Evolutionary conservation across 345 rosid genomes (phyloP).

Genomic region (Eucalyptus pauciflora): DNA sequence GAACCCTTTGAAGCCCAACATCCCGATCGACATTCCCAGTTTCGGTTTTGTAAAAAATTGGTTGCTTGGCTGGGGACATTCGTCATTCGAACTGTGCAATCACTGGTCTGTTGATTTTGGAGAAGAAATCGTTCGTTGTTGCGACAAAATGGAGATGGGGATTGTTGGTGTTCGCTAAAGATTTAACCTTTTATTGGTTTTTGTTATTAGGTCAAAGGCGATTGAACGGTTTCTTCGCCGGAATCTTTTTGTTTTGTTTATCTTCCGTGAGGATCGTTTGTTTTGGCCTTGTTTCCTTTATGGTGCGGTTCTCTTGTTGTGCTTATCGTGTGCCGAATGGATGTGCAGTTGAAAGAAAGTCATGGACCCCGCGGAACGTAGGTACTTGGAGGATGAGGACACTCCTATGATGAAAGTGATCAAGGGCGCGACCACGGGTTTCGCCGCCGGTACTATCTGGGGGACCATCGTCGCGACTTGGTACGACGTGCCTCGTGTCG

Average conservation of each 20-base stretch:
- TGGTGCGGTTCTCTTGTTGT: neutral
- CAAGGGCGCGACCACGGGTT: constrained; percentile 78
- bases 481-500: constrained; percentile 96
- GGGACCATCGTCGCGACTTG: constrained; percentile 88
- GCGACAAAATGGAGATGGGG: neutral
- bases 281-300: neutral
- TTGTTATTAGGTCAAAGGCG: neutral
- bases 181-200: neutral
- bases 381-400: constrained; percentile 83
- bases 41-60: neutral
- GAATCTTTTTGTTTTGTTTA: neutral
- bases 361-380: constrained; percentile 76
- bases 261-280: neutral
- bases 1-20: neutral
- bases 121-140: neutral
- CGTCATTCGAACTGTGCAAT: neutral
- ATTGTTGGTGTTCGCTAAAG: neutral
- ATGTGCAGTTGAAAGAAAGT: constrained; percentile 6
- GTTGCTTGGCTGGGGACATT: neutral
- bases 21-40: neutral
- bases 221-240: neutral
- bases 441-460: constrained; percentile 74
- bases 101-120: neutral
- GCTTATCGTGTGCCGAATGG: neutral
- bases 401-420: constrained; percentile 64